Evolutionary conservation across 176 grass and related monocot genomes (phyloP), one percentile per base, ranked within the genome.

Genomic region (Oryza meyeriana): DNA sequence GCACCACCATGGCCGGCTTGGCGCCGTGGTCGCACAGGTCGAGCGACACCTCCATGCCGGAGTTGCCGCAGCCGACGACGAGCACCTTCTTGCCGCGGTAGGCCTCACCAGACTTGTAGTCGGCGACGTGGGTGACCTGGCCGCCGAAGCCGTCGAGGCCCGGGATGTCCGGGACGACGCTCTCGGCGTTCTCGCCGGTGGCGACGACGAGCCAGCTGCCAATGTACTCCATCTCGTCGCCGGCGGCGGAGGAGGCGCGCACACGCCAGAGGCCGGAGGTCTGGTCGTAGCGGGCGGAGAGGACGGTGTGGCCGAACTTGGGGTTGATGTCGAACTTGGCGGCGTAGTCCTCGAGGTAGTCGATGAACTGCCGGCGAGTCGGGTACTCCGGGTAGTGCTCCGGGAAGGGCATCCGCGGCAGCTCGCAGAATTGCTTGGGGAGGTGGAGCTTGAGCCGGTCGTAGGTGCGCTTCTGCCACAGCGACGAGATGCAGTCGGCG

Each of bases 11-110:
- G 30, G 88, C 41, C 0, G 94, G 94, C 14, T 67, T 65, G 0
- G 90, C 82, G 3, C 87, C 87, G 64, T 97, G 77, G 16, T 94
- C 89, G 72, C 77, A 75, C 33, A 97, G 92, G 74, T 97, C 94
- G 4, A 97, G 92, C 25, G 92, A 97, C 10, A 97, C 83, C 76
- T 97, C 94, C 92, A 97, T 97, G 0, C 94, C 94, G n/a, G 94
- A 97, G 90, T 97, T 97, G 0, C 94, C 94, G 31, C 94, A 94
- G 18, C 94, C 94, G 2, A 97, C 90, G 0, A 97, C 92, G 16
- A 97, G 85, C 4, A 97, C 94, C 28, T 81, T 45, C 83, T 92
- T 90, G 1, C 94, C 94, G 5, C 69, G 47, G 87, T 90, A 94
- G 0, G 24, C 26, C 33, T 87, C 77, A 14, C 92, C 94, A 5